phyloP scores from a whole-genome alignment of 129 eudicot species.

The Solidago caesia region DNA sequence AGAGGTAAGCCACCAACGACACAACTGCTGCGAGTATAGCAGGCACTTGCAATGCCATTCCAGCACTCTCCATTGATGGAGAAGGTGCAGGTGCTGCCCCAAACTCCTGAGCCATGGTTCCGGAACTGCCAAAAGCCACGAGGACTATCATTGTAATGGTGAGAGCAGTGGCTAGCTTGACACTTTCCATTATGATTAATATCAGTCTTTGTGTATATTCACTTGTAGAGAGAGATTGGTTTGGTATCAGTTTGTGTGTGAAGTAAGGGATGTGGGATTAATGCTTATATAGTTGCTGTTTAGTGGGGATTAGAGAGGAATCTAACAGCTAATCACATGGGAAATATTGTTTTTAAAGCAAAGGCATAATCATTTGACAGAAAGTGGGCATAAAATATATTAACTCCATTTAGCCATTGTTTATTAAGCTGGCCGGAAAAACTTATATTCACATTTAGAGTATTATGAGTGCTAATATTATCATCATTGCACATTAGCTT shows the following conservation, averaged over 20 bases:
- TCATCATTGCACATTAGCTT: not conserved
- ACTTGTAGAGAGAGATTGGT: slow-evolving; percentile 3
- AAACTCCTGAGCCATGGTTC: slow-evolving; percentile 34
- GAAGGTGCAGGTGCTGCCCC: slow-evolving; percentile 49
- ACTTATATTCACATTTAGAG: not conserved
- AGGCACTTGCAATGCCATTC: slow-evolving; percentile 34
- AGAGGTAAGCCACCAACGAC: slow-evolving; percentile 39
- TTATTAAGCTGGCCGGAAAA: not conserved
- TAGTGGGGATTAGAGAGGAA: slow-evolving; percentile 26
- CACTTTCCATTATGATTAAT: slow-evolving; percentile 26
- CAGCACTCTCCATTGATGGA: slow-evolving; percentile 48
- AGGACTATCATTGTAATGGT: slow-evolving; percentile 28
- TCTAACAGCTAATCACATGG: slow-evolving; percentile 36
- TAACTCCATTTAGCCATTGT: not conserved
- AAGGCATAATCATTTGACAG: slow-evolving; percentile 20
- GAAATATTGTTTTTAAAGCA: slow-evolving; percentile 8
- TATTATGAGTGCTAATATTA: not conserved
- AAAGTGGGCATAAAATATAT: slow-evolving; percentile 16
- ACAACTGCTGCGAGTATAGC: slow-evolving; percentile 29
- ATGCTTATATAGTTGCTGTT: slow-evolving; percentile 16
- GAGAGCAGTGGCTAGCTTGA: slow-evolving; percentile 35
- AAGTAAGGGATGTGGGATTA: slow-evolving; percentile 17
- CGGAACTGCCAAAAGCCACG: slow-evolving; percentile 22
- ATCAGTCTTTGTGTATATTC: not conserved
- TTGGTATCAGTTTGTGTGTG: slow-evolving; percentile 4